These are phyloP conservation scores for Cercospora brassicicola DNA, from an alignment of 2,329 filamentous ascomycete genomes.

Conservation along the genomic window DNA sequence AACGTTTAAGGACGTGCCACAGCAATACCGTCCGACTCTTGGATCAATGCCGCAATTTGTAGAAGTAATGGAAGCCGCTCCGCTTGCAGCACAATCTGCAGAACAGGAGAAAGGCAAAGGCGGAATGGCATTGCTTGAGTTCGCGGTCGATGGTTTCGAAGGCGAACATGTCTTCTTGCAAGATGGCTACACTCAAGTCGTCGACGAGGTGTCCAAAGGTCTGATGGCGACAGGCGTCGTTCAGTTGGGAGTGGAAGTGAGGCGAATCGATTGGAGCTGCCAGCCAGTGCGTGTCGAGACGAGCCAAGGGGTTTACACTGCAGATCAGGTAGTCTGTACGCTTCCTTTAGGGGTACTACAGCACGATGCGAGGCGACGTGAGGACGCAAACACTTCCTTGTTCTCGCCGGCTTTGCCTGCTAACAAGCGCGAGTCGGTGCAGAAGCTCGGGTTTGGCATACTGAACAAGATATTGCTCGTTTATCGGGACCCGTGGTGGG, in stretches of 20 bases:
- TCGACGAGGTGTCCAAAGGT: slow-evolving; percentile 27
- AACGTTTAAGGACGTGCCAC: slow-evolving; percentile 21
- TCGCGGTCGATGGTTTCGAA: slow-evolving; percentile 32
- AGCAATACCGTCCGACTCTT: slow-evolving; percentile 22
- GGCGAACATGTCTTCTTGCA: slow-evolving; percentile 32
- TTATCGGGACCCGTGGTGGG: slow-evolving; percentile 30
- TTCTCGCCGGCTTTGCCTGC: slow-evolving; percentile 26
- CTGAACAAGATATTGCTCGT: slow-evolving; percentile 33
- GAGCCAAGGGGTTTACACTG: slow-evolving; percentile 17
- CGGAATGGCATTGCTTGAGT: slow-evolving; percentile 30
- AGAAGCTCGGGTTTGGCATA: slow-evolving; percentile 29
- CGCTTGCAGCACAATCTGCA: slow-evolving; percentile 30
- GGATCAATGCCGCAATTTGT: slow-evolving; percentile 28
- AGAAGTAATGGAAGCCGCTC: slow-evolving; percentile 31
- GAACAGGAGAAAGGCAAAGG: slow-evolving; percentile 18
- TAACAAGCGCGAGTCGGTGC: slow-evolving; percentile 22
- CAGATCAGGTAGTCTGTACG: slow-evolving; percentile 28
- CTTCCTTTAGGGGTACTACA: slow-evolving; percentile 31
- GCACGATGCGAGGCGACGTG: slow-evolving; percentile 3
- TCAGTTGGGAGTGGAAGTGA: slow-evolving; percentile 17
- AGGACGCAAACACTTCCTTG: not conserved
- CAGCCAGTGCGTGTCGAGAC: slow-evolving; percentile 23
- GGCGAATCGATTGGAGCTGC: slow-evolving; percentile 21
- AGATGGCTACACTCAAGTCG: slow-evolving; percentile 30
- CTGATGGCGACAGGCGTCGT: slow-evolving; percentile 19